Evolutionary conservation across 2,329 filamentous ascomycete species (phyloP).

Genomic region (Colletotrichum tropicicola): DNA sequence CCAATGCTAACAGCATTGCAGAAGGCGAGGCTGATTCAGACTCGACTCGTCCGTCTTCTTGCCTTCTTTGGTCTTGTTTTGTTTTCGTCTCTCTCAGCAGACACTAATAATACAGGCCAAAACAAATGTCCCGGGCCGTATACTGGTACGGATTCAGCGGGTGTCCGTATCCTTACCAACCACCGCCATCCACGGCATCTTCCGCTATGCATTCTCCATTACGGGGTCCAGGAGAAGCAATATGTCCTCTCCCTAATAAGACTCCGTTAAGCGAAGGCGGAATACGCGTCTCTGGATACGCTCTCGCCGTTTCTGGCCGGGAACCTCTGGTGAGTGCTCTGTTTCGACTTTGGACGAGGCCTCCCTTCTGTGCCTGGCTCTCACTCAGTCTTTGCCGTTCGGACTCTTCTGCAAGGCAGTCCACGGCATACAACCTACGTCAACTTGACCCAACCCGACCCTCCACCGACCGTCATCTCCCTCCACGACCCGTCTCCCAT

Average conservation of each 20-base stretch:
- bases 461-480: constrained; percentile 10
- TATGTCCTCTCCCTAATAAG: background rate
- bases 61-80: no score
- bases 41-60: no score
- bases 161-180: no score
- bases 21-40: no score
- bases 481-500: constrained; percentile 14
- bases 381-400: background rate
- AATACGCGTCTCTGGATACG: constrained; percentile 20
- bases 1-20: no score
- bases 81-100: no score
- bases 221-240: background rate
- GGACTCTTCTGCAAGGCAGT: no score
- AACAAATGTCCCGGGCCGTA: no score
- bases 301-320: background rate
- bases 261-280: constrained; percentile 12
- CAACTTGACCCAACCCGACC: no score
- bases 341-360: background rate
- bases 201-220: background rate
- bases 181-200: constrained; percentile 16
- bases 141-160: no score
- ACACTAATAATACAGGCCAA: no score
- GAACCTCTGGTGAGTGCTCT: background rate
- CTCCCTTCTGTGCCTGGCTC: background rate
- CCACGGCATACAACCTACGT: no score